Evolutionary conservation across 371 early-diverging fungal species (phyloP), one percentile per base, ranked within the genome.

Genomic region (Capniomyces stellatus): DNA sequence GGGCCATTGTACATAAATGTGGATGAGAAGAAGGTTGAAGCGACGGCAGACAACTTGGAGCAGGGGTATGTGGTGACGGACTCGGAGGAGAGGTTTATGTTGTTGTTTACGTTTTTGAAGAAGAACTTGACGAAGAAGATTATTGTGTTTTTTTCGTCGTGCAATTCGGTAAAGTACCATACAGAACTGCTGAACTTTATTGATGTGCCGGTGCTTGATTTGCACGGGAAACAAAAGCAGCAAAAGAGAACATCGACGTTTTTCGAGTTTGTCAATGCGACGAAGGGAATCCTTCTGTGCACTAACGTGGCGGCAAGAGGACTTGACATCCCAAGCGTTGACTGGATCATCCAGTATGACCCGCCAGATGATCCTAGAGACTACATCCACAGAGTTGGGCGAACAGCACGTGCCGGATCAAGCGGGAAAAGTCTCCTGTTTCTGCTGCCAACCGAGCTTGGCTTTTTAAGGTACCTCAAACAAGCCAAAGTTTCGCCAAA

Each of bases 241-340:
- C 83, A 87, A 68, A 92, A 92, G 73, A 82, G 95, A 51, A 93
- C 91, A 28, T 80, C 78, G 35, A 93, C 94, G 35, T 94, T 94
- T 72, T 92, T 93, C 62, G 95, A 93, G 72, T 96, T 90, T 63
- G 81, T 80, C 52, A 92, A 93, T 59, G 92, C 93, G 13, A 81
- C 85, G 27, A 70, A 71, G 30, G 92, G 92, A 28, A 85, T 92
- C 50, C 70, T 97, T 49, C 75, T 95, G 57, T 93, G 95, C 69
- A 98, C 99, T 31, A 96, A 99, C 64, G 92, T 99, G 27, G 98
- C 95, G 25, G 95, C 98, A 2, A 79, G 99, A 71, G 99, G 99
- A 1, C 71, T 99, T 28, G 99, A 99, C 71, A 92, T 99, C 58
- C 91, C 96, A 29, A 80, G 85, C 13, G 97, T 98, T 18, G 97